These are phyloP conservation scores for Parathielavia appendiculata DNA, from an alignment of 495 filamentous ascomycete genomes.

Conservation along the genomic window DNA sequence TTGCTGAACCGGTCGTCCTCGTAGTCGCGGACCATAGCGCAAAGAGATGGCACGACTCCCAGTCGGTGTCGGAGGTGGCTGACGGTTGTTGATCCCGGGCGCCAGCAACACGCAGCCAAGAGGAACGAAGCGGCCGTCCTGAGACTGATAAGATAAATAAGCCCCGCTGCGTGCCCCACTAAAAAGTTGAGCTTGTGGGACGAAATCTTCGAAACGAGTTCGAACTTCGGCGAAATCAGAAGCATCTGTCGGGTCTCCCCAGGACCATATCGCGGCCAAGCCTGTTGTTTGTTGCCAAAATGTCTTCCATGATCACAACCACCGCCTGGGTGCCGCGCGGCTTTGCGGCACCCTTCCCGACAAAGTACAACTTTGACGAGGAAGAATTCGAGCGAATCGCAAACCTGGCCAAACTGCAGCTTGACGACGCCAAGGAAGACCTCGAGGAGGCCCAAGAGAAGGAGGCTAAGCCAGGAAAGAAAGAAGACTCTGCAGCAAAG, in stretches of 20 bases:
- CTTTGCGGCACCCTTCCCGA: conserved; percentile 85
- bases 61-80: background rate
- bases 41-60: background rate
- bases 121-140: background rate
- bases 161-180: conserved; percentile 32
- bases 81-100: background rate
- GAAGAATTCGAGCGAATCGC: conserved; percentile 89
- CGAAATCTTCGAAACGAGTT: conserved; percentile 23
- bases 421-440: conserved; percentile 88
- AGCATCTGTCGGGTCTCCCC: background rate
- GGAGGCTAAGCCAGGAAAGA: conserved; percentile 21
- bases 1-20: conserved; percentile 53
- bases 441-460: conserved; percentile 57
- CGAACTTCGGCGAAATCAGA: no score
- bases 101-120: background rate
- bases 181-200: conserved; percentile 35
- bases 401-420: conserved; percentile 77
- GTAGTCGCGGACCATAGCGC: conserved; percentile 31
- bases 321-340: conserved; percentile 92
- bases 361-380: conserved; percentile 87
- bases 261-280: background rate
- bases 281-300: conserved; percentile 9
- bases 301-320: conserved; percentile 80
- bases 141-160: conserved; percentile 30
- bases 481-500: conserved; percentile 14